These are phyloP conservation scores for Boechera retrofracta DNA, from an alignment of 345 rosid genomes.

Conservation along the genomic window DNA sequence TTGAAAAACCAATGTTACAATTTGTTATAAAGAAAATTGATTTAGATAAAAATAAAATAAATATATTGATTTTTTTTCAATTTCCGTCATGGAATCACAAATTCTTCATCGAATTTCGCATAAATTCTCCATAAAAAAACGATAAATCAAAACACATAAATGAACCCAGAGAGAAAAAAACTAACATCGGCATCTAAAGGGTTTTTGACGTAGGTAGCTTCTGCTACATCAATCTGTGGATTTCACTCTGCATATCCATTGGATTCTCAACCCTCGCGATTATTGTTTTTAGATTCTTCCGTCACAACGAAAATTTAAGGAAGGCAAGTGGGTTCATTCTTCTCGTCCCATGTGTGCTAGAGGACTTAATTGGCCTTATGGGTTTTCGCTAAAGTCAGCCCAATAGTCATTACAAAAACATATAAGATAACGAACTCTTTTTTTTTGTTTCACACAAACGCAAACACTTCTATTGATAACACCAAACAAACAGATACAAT, in stretches of 20 bases:
- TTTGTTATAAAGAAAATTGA: background rate
- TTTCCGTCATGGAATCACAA: background rate
- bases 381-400: no score
- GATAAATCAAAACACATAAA: background rate
- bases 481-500: no score
- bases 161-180: background rate
- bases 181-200: conserved; percentile 84
- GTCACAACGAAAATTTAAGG: background rate
- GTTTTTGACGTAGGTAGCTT: conserved; percentile 64
- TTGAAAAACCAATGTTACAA: background rate
- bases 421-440: no score
- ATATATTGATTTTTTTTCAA: no score
- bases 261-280: conserved; percentile 25
- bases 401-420: no score
- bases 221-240: conserved; percentile 74
- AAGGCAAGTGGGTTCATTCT: no score
- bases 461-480: no score
- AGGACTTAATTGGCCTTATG: no score
- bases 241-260: conserved; percentile 77
- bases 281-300: background rate
- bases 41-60: background rate
- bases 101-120: background rate
- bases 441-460: no score
- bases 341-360: no score
- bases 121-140: conserved; percentile 1